Evolutionary conservation across 306 rosid species (phyloP), one percentile per base, ranked within the genome.

Genomic region (Castanea mollissima): DNA sequence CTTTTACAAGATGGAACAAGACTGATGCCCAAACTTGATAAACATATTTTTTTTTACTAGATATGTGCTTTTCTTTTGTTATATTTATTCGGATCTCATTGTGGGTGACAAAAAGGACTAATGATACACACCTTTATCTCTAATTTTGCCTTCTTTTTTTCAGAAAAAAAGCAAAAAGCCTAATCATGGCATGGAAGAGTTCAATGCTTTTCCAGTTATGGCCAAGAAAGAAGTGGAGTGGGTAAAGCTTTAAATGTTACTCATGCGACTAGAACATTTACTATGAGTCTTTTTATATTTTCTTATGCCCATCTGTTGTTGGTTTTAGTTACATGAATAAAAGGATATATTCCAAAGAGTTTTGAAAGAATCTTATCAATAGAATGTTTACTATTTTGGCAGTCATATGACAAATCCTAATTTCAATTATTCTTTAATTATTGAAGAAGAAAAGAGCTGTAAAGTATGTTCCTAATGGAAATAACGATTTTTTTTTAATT

Each of bases 231-330:
- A 63, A 71, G 75, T 58, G 69, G 63, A 74, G 20, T 73, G 54
- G 82, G 86, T 90, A 21, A 63, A 64, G 23, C 71, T 72, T 74
- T 14, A 77, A 13, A 55, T 74, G 68, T 69, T 57, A 25, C 23
- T 56, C 19, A 29, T 57, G 18, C 11, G 8, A 41, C 12, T 8
- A 8, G 46, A 65, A 29, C 14, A 68, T 49, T 67, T 31, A 34
- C 31, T 68, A 3, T 51, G 18, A 15, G 51, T 19, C 15, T n/a
- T 72, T 65, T 4, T 20, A 3, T 32, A 0, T 67, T 38, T 62
- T 75, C 25, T 21, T 34, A 67, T 74, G 19, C 46, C 78, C 46
- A 9, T 56, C 49, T 16, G 32, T 41, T 41, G 8, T 75, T 25
- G 65, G 59, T 34, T 79, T 34, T 18, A 60, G 25, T n/a, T 31